Percentiles rank a stretch among this genome's conserved stretches.
Evolutionary conservation across 208 protist genomes (phyloP).

Genomic region (Leishmania major): DNA sequence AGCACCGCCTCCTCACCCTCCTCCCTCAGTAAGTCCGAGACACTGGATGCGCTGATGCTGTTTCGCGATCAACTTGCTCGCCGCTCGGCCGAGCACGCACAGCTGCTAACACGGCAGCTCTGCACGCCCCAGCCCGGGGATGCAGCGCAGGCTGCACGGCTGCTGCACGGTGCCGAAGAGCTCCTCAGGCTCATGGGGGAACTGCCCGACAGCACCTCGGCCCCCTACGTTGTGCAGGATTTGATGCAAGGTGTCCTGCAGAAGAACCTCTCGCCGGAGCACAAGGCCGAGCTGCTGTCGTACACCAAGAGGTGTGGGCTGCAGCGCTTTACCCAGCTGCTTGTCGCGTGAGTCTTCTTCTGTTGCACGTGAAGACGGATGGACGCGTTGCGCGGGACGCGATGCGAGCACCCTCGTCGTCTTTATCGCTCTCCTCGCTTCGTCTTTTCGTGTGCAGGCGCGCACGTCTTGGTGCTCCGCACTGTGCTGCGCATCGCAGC

Average conservation of each 20-base stretch:
- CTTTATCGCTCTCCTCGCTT: not conserved
- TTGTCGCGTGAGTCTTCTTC: conserved; percentile 4
- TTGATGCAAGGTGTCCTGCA: conserved; percentile 10
- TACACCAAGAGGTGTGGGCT: conserved; percentile 19
- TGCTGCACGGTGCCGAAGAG: conserved; percentile 16
- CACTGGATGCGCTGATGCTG: conserved; percentile 22
- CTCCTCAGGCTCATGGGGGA: conserved; percentile 12
- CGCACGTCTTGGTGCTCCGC: not conserved
- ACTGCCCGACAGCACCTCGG: conserved; percentile 19
- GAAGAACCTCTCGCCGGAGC: conserved; percentile 14
- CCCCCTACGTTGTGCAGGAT: conserved; percentile 20
- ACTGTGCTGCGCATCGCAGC: not conserved
- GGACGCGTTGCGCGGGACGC: not conserved
- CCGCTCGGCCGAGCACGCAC: conserved; percentile 20
- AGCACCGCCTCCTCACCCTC: not conserved
- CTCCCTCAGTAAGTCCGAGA: conserved; percentile 7
- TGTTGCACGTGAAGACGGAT: not conserved
- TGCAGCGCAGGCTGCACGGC: conserved; percentile 2
- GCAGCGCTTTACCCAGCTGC: conserved; percentile 5
- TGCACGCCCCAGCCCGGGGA: conserved; percentile 11
- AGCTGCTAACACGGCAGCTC: conserved; percentile 8
- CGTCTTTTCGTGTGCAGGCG: not conserved
- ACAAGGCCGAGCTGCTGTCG: conserved; percentile 14
- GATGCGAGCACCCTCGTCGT: not conserved
- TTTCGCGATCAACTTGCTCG: conserved; percentile 24